Conservation (phyloP, 2,329 filamentous ascomycete species). For the Pyrenochaeta sp. region DNA sequence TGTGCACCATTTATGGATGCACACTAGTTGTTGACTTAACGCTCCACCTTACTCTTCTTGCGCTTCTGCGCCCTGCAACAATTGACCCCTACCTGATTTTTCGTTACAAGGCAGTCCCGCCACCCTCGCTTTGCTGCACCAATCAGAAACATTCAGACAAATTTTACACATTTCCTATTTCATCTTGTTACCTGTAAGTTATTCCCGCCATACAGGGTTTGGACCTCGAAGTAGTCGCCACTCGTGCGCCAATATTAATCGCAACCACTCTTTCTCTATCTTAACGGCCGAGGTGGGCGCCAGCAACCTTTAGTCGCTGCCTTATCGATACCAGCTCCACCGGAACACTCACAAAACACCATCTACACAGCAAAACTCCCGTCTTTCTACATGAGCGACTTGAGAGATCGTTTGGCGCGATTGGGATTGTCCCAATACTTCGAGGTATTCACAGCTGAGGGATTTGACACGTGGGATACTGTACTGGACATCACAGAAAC, state of each 20-base stretch:
- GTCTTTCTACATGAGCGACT: constrained; percentile 65
- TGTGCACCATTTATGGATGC: constrained; percentile 39
- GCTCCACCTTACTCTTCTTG: constrained; percentile 48
- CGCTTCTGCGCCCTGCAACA: constrained; percentile 52
- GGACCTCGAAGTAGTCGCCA: constrained; percentile 20
- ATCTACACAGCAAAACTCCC: constrained; percentile 8
- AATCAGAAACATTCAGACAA: constrained; percentile 30
- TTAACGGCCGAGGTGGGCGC: not conserved
- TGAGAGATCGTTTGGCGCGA: constrained; percentile 74
- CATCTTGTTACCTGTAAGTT: constrained; percentile 35
- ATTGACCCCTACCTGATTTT: constrained; percentile 45
- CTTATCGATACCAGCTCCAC: constrained; percentile 11
- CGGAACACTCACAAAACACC: constrained; percentile 14
- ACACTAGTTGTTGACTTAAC: constrained; percentile 32
- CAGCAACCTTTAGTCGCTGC: not conserved
- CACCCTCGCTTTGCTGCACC: constrained; percentile 32
- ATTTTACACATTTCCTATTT: constrained; percentile 42
- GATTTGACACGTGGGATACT: constrained; percentile 86
- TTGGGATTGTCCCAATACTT: constrained; percentile 82
- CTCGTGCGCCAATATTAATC: constrained; percentile 53
- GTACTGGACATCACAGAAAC: constrained; percentile 85
- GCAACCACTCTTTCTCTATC: constrained; percentile 38
- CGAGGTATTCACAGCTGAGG: constrained; percentile 75
- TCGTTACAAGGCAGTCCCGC: constrained; percentile 35
- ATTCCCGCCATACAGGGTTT: constrained; percentile 22